Percentiles rank a stretch among this genome's conserved stretches.
These are phyloP conservation scores for Penicillium lagena DNA, from an alignment of 495 filamentous ascomycete genomes.

Conservation along the genomic window DNA sequence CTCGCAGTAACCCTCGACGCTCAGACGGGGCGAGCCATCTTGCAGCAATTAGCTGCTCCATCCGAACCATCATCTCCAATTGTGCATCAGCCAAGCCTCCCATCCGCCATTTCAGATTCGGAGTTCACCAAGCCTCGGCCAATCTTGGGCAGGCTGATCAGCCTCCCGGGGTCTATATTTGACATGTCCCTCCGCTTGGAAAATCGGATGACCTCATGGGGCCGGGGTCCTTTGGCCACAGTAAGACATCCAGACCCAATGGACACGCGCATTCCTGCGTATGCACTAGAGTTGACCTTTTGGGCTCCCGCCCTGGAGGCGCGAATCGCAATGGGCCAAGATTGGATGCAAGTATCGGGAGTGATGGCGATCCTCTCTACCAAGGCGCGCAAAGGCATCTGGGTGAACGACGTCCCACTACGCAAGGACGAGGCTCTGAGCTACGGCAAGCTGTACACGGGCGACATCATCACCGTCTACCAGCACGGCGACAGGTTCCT, in stretches of 20 bases:
- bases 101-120: conserved; percentile 1
- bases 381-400: conserved; percentile 62
- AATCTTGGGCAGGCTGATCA: conserved; percentile 38
- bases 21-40: conserved; percentile 30
- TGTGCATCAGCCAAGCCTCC: conserved; percentile 10
- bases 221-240: conserved; percentile 57
- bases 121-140: conserved; percentile 32
- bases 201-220: conserved; percentile 65
- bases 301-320: conserved; percentile 59
- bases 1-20: conserved; percentile 37
- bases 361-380: conserved; percentile 65
- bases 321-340: conserved; percentile 44
- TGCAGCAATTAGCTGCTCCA: conserved; percentile 14
- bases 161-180: conserved; percentile 37
- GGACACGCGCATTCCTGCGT: conserved; percentile 71
- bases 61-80: conserved; percentile 15
- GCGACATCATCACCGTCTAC: conserved; percentile 66
- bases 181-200: conserved; percentile 57
- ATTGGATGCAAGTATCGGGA: conserved; percentile 48
- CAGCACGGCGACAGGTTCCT: conserved; percentile 36
- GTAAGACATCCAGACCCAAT: conserved; percentile 48
- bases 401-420: conserved; percentile 61
- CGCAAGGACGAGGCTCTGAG: conserved; percentile 39
- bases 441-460: conserved; percentile 64
- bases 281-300: conserved; percentile 70